Evolutionary conservation across 2,329 filamentous ascomycete species (phyloP).

Genomic region (Ophiosphaerella narmari): DNA sequence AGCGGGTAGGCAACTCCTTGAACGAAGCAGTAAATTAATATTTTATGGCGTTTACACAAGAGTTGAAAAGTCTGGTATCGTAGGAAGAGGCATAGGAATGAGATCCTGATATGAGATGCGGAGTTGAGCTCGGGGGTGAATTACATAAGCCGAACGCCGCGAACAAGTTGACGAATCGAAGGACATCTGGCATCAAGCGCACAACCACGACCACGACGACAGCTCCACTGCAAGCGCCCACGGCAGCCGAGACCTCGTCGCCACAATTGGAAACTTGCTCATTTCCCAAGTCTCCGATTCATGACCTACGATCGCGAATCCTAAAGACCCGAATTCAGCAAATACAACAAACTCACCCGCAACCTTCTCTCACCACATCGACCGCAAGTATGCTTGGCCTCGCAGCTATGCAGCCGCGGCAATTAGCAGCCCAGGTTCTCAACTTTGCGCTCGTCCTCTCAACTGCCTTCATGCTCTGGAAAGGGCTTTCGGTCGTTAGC

Average conservation of each 20-base stretch:
- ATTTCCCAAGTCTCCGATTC: too few relatives aligned
- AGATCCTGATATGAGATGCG: neutral
- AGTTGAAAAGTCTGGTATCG: too few relatives aligned
- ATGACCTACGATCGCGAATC: neutral
- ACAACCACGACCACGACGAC: constrained; percentile 16
- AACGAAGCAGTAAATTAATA: too few relatives aligned
- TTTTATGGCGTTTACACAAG: too few relatives aligned
- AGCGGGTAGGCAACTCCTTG: too few relatives aligned
- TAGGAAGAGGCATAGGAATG: too few relatives aligned
- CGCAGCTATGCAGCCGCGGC: constrained; percentile 71
- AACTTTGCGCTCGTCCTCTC: constrained; percentile 91
- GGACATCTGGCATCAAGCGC: constrained; percentile 40
- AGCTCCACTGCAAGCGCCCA: constrained; percentile 14
- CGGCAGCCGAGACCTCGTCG: neutral
- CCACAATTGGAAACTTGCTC: too few relatives aligned
- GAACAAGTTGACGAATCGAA: constrained; percentile 22
- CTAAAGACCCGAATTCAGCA: too few relatives aligned
- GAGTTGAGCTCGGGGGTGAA: constrained; percentile 16
- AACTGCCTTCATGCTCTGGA: constrained; percentile 92
- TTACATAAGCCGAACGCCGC: constrained; percentile 23
- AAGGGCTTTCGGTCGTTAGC: constrained; percentile 78
- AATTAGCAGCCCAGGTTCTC: constrained; percentile 78
- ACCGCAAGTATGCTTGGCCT: constrained; percentile 52
- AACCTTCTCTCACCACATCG: constrained; percentile 3
- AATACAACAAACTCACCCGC: neutral